These are phyloP conservation scores for Stephania yunnanensis DNA, from an alignment of 164 flowering plant species.

Conservation along the genomic window DNA sequence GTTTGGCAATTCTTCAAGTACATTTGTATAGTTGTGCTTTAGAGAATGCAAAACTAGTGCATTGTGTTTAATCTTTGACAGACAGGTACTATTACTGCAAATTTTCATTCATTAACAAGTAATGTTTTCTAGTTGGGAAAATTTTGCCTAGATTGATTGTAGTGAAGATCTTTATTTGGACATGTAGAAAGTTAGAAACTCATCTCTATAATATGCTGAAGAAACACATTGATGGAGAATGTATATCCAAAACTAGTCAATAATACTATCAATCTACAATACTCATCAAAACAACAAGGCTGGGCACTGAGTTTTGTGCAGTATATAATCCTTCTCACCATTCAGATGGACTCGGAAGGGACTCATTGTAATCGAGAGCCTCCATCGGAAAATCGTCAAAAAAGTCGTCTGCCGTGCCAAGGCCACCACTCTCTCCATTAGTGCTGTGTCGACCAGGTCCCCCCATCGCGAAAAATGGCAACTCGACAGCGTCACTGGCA, in stretches of 20 bases:
- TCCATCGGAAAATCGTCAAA: constrained; percentile 70
- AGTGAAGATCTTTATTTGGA: too few species aligned
- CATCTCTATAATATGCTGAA: not conserved
- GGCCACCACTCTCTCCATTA: constrained; percentile 14
- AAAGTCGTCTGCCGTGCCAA: constrained; percentile 42
- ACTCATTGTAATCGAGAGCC: constrained; percentile 32
- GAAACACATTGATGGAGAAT: not conserved
- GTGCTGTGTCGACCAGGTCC: constrained; percentile 11
- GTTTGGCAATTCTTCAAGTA: not conserved
- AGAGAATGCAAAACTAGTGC: too few species aligned
- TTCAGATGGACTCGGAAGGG: constrained; percentile 28
- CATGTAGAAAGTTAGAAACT: not conserved
- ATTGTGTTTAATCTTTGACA: too few species aligned
- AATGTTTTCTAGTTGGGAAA: too few species aligned
- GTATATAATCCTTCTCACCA: constrained; percentile 19
- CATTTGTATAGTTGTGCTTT: not conserved
- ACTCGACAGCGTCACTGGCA: constrained; percentile 17
- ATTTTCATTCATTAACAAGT: too few species aligned
- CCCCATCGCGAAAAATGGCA: constrained; percentile 17
- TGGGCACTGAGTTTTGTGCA: not conserved
- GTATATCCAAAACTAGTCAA: not conserved
- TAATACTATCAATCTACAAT: not conserved
- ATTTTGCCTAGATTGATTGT: too few species aligned
- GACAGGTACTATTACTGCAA: too few species aligned
- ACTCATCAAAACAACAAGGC: not conserved